Conservation (phyloP, 2,329 filamentous ascomycete species). For the Sporothrix humicola region DNA sequence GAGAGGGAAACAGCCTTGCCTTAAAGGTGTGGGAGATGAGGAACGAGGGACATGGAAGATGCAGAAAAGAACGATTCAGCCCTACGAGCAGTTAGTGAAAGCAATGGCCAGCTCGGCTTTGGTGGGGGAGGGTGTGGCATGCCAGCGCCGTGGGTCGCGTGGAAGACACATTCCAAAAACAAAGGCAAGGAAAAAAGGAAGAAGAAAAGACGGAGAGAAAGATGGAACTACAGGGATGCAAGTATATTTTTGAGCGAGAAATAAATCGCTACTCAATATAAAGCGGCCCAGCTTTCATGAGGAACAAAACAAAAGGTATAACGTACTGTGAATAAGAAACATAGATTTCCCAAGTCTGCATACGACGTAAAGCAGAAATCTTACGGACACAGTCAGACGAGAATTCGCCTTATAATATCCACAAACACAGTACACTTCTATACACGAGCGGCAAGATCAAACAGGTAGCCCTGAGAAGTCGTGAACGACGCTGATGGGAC, state of each 20-base stretch:
- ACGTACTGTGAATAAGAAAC: no score
- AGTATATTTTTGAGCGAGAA: not conserved
- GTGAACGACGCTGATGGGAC: not conserved
- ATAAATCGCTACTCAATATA: not conserved
- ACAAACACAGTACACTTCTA: not conserved
- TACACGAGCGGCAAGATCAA: not conserved
- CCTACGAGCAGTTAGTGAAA: conserved; percentile 27
- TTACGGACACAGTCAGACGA: no score
- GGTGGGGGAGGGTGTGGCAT: conserved; percentile 6
- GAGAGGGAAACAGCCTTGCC: not conserved
- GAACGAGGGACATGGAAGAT: not conserved
- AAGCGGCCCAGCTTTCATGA: not conserved
- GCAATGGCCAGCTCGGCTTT: not conserved
- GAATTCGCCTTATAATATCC: no score
- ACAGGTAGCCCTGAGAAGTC: not conserved
- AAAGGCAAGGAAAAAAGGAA: not conserved
- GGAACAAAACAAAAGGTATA: not conserved
- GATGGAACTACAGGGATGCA: not conserved
- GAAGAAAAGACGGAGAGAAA: not conserved
- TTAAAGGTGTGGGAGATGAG: not conserved
- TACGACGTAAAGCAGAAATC: no score
- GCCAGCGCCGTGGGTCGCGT: not conserved
- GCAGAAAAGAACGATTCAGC: conserved; percentile 30
- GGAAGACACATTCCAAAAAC: not conserved
- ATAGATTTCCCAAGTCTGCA: no score